These are phyloP conservation scores for Oemleria cerasiformis DNA, from an alignment of 306 rosid species.

Conservation along the genomic window DNA sequence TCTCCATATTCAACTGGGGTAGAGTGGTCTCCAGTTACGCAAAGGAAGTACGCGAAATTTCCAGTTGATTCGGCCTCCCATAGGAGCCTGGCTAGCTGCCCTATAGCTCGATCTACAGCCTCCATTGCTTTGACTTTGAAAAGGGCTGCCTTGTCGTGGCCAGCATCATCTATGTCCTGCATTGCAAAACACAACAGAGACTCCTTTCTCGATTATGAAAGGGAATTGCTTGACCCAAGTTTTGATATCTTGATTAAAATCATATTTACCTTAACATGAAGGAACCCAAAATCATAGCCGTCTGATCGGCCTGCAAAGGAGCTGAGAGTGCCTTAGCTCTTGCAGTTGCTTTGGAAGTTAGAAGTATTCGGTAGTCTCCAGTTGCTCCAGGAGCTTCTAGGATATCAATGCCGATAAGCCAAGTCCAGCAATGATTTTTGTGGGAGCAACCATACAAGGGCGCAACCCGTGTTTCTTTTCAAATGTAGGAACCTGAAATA, in stretches of 20 bases:
- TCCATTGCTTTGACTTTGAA: conserved; percentile 82
- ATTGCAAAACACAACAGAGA: conserved; percentile 25
- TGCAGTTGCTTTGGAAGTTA: conserved; percentile 83
- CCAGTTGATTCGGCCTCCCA: conserved; percentile 80
- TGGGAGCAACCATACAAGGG: conserved; percentile 99
- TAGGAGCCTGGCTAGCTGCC: conserved; percentile 82
- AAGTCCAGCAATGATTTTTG: conserved; percentile 91
- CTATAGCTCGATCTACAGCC: conserved; percentile 82
- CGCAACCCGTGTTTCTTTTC: conserved; percentile 61
- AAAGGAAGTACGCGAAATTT: conserved; percentile 57
- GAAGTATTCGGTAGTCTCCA: conserved; percentile 85
- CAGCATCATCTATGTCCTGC: conserved; percentile 98
- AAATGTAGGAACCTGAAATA: conserved; percentile 78
- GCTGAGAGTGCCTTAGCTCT: conserved; percentile 85
- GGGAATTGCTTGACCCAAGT: background rate
- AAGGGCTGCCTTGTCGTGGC: conserved; percentile 82
- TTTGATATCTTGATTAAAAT: background rate
- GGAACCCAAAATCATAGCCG: conserved; percentile 97
- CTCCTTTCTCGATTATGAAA: conserved; percentile 3
- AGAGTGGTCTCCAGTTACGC: conserved; percentile 91
- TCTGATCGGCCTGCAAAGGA: conserved; percentile 79
- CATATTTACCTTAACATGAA: conserved; percentile 74
- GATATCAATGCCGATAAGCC: conserved; percentile 95
- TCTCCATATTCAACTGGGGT: conserved; percentile 99
- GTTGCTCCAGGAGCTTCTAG: conserved; percentile 98